Evolutionary conservation across 1,139 yeast genomes (phyloP), one percentile per base, ranked within the genome.

Genomic region (Hansenula sp.): DNA sequence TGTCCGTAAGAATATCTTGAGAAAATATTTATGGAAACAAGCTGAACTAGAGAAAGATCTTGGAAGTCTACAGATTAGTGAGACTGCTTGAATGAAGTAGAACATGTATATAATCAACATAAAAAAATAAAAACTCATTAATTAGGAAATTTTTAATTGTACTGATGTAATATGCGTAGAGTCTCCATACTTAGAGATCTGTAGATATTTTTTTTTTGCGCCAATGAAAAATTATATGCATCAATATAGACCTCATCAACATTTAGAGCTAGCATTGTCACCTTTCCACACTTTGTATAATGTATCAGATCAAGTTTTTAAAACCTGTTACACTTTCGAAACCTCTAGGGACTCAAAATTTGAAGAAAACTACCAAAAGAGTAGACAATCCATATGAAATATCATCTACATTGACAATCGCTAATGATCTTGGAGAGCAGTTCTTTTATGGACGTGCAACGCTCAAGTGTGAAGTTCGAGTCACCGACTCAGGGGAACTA

Each of bases 1-100:
- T 53, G 71, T 75, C 14, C 71, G 65, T 48, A 78, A 75, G 62
- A 78, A 78, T 55, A 57, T 77, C 38, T 53, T 77, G 49, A 68
- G 79, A 53, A 77, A 77, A 57, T 73, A 66, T 52, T 59, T 76
- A 25, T 43, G 53, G 31, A 50, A n/a, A 12, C 24, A n/a, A 3
- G 10, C 8, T 8, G 29, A 13, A 29, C 19, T 17, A 11, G 45
- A 46, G 29, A 17, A 17, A 29, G 21, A 17, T 29, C 12, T 29
- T 29, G 21, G 11, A 29, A 18, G 18, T 29, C n/a, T n/a, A n/a
- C n/a, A n/a, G n/a, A n/a, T n/a, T n/a, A n/a, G n/a, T n/a, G n/a
- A n/a, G n/a, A n/a, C n/a, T n/a, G n/a, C n/a, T n/a, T n/a, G n/a
- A n/a, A n/a, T n/a, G n/a, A n/a, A n/a, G n/a, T n/a, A n/a, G n/a